phyloP scores from a whole-genome alignment of 1,284 basidiomycete genomes.

The Uromyces viciae-fabae region DNA sequence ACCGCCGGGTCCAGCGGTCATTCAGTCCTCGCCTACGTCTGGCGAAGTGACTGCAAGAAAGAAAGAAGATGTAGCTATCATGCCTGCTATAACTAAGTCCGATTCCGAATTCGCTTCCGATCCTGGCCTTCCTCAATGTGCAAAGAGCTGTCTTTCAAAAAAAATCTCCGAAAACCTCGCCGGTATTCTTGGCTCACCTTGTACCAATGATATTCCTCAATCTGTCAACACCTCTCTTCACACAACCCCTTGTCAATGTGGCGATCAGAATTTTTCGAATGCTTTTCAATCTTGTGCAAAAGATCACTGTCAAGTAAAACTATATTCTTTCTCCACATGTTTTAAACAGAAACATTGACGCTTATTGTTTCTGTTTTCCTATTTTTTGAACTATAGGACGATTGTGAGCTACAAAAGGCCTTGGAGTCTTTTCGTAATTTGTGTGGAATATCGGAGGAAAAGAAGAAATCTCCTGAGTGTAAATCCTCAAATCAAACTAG shows the following conservation, averaged over 20 bases:
- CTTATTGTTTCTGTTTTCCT: background rate
- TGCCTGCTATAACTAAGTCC: background rate
- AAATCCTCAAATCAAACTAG: too few species aligned
- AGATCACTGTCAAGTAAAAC: conserved; percentile 1
- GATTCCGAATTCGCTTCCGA: background rate
- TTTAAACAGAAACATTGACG: background rate
- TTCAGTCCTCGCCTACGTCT: background rate
- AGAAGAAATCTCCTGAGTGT: too few species aligned
- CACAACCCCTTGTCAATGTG: background rate
- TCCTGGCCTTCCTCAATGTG: background rate
- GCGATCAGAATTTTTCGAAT: background rate
- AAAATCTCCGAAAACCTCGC: background rate
- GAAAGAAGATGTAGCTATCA: background rate
- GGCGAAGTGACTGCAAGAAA: background rate
- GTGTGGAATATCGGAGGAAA: too few species aligned
- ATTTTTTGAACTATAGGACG: too few species aligned
- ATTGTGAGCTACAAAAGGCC: background rate
- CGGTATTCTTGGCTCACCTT: background rate
- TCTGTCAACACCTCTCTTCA: too few species aligned
- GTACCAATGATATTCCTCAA: background rate
- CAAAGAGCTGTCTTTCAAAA: background rate
- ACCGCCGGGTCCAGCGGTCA: background rate
- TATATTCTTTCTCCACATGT: background rate
- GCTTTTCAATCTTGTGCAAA: background rate
- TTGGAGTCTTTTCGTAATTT: background rate